Evolutionary conservation across 2,329 filamentous ascomycete species (phyloP), one percentile per base, ranked within the genome.

Genomic region (Colletotrichum lindemuthianum): DNA sequence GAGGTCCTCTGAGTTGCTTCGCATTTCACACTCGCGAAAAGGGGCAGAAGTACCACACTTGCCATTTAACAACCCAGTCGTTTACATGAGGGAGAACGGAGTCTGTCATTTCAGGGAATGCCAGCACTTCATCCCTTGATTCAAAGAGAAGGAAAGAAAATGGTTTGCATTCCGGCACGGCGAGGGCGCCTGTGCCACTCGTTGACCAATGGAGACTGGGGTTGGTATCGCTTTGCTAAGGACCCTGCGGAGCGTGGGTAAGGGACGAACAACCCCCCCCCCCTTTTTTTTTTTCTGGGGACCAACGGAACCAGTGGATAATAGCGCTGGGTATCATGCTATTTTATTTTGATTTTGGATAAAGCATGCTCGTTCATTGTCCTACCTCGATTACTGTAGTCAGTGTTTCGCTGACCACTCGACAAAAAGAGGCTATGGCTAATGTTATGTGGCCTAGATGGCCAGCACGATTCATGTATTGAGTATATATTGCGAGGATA

Each of bases 1-100:
- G 72, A 75, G 65, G 68, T 72, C 36, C 53, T 67, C 3, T 65
- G 52, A 48, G 48, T 24, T 36, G 16, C 16, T 39, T 40, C 10
- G n/a, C 41, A 32, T 16, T 49, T 24, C 24, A 24, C 24, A 24
- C 24, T 4, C 24, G 24, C 24, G 24, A 24, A 24, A 1, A 24
- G 24, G 24, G 24, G 24, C 24, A 24, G 24, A 24, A 24, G 24
- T 24, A 4, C 24, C 24, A 3, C 5, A 4, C 24, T 4, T 24
- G 24, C 5, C 24, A 24, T 5, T 24, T 24, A 3, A 4, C 24
- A 24, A 24, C 24, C 24, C 24, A 24, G 24, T 24, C 5, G 5
- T 24, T 24, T 24, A 24, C 24, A 24, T 24, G 24, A 6, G 33
- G 44, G 54, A 24, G 53, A 4, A 16, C 5, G 24, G 24, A 24